Evolutionary conservation across 352 stramenopile genomes (phyloP), one percentile per base, ranked within the genome.

Genomic region (Globisporangium splendens): DNA sequence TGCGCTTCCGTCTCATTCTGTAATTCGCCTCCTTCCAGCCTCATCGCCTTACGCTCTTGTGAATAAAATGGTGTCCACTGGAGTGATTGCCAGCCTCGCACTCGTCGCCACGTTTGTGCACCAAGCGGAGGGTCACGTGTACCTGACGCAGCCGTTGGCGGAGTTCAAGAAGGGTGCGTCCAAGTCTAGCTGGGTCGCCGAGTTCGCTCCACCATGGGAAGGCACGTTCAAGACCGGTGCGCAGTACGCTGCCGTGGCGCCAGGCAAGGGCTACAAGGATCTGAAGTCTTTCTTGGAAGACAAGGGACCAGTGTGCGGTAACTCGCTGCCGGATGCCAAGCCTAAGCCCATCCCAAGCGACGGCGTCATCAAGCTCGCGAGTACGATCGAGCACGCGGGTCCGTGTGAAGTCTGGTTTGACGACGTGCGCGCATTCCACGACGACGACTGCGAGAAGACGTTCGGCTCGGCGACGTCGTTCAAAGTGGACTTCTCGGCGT

Each of bases 331-430:
- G 12, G 56, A 79, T 35, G 73, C 57, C 18, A 59, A 65, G 24
- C 50, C 54, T n/a, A 61, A 79, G 54, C 53, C 66, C 0, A 59
- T 82, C 3, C 73, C 73, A 4, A 62, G 33, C 14, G 63, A 82
- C 44, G 67, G 62, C 12, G 67, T 59, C 8, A 66, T 66, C n/a
- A 35, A 35, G 5, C 77, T 70, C 66, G 50, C 39, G 49, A 70
- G 70, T 31, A 72, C 70, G 35, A 61, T 46, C 2, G 63, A 62
- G 46, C 46, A 50, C 18, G 18, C 20, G 66, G 70, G 69, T 8
- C 69, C 75, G 11, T 85, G 72, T 15, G 70, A 82, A 20, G 41
- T 85, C 24, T 82, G 75, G 62, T 46, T 83, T 18, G 70, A 80
- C 51, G 59, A 77, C 64, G 78, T 58, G 17, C 64, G 66, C 44